A percentile compares a stretch with the other conserved stretches of the same genome.
Conservation (phyloP, 306 rosid genomes). For the Castanea crenata region DNA sequence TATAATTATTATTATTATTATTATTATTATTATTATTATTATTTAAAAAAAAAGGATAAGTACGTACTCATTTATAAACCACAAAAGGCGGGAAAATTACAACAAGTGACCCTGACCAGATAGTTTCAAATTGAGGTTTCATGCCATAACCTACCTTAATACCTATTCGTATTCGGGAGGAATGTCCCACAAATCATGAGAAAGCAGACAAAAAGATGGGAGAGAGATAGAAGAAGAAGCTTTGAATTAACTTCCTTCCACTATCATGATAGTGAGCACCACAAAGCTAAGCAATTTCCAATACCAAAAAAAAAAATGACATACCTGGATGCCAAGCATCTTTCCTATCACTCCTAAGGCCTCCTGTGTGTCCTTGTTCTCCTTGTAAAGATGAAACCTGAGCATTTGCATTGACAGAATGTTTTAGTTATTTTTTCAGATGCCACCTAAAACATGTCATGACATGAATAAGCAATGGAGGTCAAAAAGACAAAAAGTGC, state of each 20-base stretch:
- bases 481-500: neutral
- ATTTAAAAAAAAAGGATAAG: too few species aligned
- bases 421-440: conserved; percentile 14
- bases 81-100: neutral
- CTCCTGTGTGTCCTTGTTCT: conserved; percentile 97
- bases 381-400: conserved; percentile 94
- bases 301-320: conserved; percentile 3
- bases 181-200: neutral
- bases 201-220: neutral
- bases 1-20: too few species aligned
- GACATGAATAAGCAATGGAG: neutral
- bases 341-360: conserved; percentile 78
- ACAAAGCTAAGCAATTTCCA: neutral
- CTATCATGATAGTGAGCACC: neutral
- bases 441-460: conserved; percentile 15
- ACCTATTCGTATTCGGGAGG: neutral
- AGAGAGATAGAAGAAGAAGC: neutral
- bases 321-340: conserved; percentile 92
- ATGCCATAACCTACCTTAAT: neutral
- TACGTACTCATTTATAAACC: too few species aligned
- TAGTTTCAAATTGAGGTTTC: neutral
- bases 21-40: too few species aligned
- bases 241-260: neutral
- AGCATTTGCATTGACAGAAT: conserved; percentile 16
- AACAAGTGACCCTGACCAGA: neutral